phyloP scores from a whole-genome alignment of 1,139 yeast species.

The Blastobotrys ciferrii region DNA sequence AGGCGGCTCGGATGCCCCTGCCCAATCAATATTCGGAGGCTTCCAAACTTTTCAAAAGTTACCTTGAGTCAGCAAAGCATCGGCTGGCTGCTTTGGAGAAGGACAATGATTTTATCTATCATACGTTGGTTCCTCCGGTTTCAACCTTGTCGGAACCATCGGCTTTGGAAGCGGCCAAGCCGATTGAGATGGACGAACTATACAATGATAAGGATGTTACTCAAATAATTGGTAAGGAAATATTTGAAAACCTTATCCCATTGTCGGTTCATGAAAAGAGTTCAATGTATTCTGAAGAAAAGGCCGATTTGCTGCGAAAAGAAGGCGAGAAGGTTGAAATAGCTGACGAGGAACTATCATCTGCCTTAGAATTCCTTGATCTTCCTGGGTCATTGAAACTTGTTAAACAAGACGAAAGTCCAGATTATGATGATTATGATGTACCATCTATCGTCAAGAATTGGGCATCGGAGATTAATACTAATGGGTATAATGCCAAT shows the following conservation, averaged over 20 bases:
- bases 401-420: slow-evolving; percentile 39
- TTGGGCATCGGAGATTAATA: slow-evolving; percentile 36
- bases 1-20: slow-evolving; percentile 25
- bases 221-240: slow-evolving; percentile 50
- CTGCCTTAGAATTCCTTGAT: slow-evolving; percentile 76
- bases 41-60: slow-evolving; percentile 26
- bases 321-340: slow-evolving; percentile 76
- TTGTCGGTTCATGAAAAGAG: slow-evolving; percentile 81
- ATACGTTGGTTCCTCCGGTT: slow-evolving; percentile 65
- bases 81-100: slow-evolving; percentile 55
- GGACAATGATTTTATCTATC: slow-evolving; percentile 89
- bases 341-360: slow-evolving; percentile 73
- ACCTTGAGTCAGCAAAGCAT: slow-evolving; percentile 39
- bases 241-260: slow-evolving; percentile 79
- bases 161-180: slow-evolving; percentile 74
- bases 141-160: slow-evolving; percentile 59
- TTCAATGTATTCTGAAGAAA: slow-evolving; percentile 85
- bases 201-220: slow-evolving; percentile 50
- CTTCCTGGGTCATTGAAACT: slow-evolving; percentile 66
- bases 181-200: slow-evolving; percentile 56
- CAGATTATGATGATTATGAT: slow-evolving; percentile 21
- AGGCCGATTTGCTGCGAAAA: slow-evolving; percentile 69
- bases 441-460: slow-evolving; percentile 33
- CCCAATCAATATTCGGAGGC: slow-evolving; percentile 27
- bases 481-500: slow-evolving; percentile 4